Conservation (phyloP, 2,329 filamentous ascomycete species). For the Alternaria hordeiaustralica region DNA sequence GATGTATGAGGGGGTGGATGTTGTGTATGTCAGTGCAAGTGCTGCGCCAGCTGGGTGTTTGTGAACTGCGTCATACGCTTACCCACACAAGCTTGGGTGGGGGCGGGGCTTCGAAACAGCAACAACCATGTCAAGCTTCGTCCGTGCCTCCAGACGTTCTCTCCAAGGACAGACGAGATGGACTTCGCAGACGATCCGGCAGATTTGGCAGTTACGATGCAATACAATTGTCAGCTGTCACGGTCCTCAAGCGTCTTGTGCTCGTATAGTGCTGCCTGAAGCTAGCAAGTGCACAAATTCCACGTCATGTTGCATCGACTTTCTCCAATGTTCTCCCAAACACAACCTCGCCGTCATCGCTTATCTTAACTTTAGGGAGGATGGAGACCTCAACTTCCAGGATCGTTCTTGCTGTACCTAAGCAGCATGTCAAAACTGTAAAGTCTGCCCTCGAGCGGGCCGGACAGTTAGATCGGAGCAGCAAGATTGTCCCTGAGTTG, state of each 20-base stretch:
- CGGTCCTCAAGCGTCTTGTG: not conserved
- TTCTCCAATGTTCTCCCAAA: not conserved
- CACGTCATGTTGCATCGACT: not conserved
- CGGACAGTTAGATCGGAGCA: conserved; percentile 33
- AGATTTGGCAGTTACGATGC: not conserved
- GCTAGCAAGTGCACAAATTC: conserved; percentile 1
- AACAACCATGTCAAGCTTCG: not conserved
- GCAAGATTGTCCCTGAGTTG: conserved; percentile 36
- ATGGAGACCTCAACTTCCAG: not conserved
- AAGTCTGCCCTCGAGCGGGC: conserved; percentile 47
- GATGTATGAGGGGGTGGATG: not conserved
- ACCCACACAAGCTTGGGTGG: conserved; percentile 20
- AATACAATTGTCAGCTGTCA: not conserved
- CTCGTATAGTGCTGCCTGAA: not conserved
- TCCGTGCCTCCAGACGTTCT: not conserved
- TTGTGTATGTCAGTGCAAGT: not conserved
- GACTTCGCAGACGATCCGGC: not conserved
- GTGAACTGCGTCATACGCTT: conserved; percentile 18
- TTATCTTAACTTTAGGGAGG: not conserved
- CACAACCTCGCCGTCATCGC: not conserved
- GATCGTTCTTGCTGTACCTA: conserved; percentile 37
- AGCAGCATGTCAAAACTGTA: conserved; percentile 46
- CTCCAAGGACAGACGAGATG: not conserved
- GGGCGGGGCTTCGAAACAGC: conserved; percentile 29
- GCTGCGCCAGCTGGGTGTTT: conserved; percentile 1